These are phyloP conservation scores for Guillardia theta DNA, from an alignment of 78 protist genomes.

Conservation along the genomic window DNA sequence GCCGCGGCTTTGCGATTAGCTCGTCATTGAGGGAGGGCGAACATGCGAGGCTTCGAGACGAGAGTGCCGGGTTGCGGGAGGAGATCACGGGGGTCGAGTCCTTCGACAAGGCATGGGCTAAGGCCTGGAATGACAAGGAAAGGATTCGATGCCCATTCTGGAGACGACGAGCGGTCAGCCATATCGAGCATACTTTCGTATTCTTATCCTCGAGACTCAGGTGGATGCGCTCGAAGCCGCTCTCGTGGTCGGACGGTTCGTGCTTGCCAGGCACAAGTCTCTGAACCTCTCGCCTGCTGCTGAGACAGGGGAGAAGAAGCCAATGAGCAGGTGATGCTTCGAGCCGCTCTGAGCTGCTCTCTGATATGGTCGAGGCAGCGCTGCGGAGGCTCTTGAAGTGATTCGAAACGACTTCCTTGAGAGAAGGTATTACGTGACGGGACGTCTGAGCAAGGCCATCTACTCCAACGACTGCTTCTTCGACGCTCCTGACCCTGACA, in stretches of 20 bases:
- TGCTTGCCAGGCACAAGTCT: neutral
- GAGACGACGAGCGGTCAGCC: neutral
- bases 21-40: no score
- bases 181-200: no score
- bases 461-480: slow-evolving; percentile 14
- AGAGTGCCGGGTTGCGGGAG: no score
- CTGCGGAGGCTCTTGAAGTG: neutral
- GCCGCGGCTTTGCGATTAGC: no score
- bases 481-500: slow-evolving; percentile 25
- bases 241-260: neutral
- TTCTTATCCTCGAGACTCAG: neutral
- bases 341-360: neutral
- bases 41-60: no score
- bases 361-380: neutral
- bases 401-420: neutral
- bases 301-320: neutral
- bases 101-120: neutral
- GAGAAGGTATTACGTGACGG: neutral
- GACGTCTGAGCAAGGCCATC: neutral
- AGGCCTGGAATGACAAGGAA: neutral
- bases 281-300: neutral
- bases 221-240: neutral
- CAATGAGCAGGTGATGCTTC: neutral
- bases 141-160: neutral
- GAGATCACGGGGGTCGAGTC: neutral